Base-by-base conservation (phyloP, 805 yeast species). In the Cyberlindnera americana region DNA sequence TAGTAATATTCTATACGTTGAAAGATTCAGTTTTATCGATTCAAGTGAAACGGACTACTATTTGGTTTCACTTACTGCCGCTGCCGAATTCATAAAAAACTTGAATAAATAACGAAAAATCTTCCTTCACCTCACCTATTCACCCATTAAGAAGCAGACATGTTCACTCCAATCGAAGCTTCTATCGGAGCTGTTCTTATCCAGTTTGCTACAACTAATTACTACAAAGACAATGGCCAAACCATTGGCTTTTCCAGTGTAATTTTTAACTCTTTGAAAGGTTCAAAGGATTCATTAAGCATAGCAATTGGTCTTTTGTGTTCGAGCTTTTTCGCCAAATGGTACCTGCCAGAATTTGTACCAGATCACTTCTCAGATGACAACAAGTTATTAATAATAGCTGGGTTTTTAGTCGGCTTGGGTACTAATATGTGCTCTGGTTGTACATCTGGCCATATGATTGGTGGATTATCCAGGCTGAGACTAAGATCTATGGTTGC, bases 31-130 rank as follows among this genome's bases (percentile, higher is more conserved):
- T 48, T 79, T 77, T 40, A 79, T 77, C 6, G 85, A 78, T 33
- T 71, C 72, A 29, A 97, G 99, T 8, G 99, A 93, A 59, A 81
- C 91, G 0, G 84, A 93, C 29, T 93, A 93, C 61, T 93, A 93
- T 56, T 66, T 93, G 39, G 85, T 95, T 21, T 85, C 96, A n/a
- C 62, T 91, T 19, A 87, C 84, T 53, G 95, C 95, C 2, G 97
- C 97, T 2, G 77, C 89, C 11, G 77, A 81, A 44, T 93, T 88
- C 56, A 75, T 93, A 9, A 76, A 78, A 40, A 74, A 78, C 11
- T 59, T 93, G 39, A 12, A 15, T 5, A 19, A 16, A 10, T 19
- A 32, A 15, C 10, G 22, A 16, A 4, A 13, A 13, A 11, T 26
- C 16, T n/a, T n/a, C n/a, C n/a, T n/a, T n/a, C n/a, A n/a, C n/a